Conservation (phyloP, 2,329 filamentous ascomycete species). For the Hypoxylon sp. region DNA sequence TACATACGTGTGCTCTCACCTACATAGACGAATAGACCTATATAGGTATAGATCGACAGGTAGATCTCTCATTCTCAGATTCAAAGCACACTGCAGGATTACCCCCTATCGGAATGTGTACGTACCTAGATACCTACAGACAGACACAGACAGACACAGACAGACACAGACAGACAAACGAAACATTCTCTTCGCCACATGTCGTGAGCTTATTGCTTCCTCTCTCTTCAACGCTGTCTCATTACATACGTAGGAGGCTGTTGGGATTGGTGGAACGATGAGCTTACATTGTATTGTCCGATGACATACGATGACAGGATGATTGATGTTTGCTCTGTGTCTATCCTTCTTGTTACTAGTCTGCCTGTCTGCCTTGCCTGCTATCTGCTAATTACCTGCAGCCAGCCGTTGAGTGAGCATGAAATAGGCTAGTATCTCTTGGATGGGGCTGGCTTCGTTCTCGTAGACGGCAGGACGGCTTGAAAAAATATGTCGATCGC, state of each 20-base stretch:
- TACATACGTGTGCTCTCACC: neutral
- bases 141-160: no score
- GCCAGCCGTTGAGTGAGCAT: no score
- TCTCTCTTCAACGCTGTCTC: no score
- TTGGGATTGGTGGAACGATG: slow-evolving; percentile 26
- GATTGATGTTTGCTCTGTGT: neutral
- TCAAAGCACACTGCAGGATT: no score
- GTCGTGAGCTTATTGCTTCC: slow-evolving; percentile 30
- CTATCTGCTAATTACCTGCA: no score
- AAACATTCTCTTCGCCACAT: slow-evolving; percentile 23
- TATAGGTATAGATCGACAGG: slow-evolving; percentile 15
- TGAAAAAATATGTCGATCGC: slow-evolving; percentile 8
- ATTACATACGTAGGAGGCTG: no score
- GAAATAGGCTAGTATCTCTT: no score
- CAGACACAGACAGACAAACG: no score
- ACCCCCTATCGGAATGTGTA: slow-evolving; percentile 6
- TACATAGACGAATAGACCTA: no score
- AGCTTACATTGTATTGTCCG: slow-evolving; percentile 10
- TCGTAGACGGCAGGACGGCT: slow-evolving; percentile 1
- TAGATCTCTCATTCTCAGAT: slow-evolving; percentile 5
- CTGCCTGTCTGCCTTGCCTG: no score
- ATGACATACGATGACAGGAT: slow-evolving; percentile 30
- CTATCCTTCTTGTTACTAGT: neutral
- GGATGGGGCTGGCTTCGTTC: slow-evolving; percentile 2
- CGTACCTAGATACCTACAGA: neutral